Base-by-base conservation (phyloP, 2,329 filamentous ascomycete genomes). In the Hypocrella siamensis region DNA sequence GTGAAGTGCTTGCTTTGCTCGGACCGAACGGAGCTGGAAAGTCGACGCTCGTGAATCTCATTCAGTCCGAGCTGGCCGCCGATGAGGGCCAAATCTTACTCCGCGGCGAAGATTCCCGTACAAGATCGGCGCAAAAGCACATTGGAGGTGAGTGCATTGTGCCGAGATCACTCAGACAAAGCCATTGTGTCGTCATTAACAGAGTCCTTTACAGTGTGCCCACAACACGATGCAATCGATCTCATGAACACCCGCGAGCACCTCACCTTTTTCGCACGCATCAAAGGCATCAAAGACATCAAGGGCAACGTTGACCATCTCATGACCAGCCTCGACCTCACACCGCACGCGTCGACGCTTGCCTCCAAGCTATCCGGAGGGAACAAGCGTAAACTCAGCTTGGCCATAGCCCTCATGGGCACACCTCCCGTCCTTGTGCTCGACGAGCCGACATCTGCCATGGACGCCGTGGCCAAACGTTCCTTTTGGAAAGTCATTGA, bases 21-120 rank as follows among this genome's bases (percentile, higher is more conserved):
- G 84, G 84, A 0, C 82, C 83, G 5, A 92, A 92, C 46, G 83
- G 83, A 10, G 84, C 84, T 2, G 84, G 84, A 32, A 93, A 93
- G 46, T 81, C 75, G 0, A 90, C 82, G 0, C 85, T 79, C 1
- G 88, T 92, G 44, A 80, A 75, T 6, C 60, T 92, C 31, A 82
- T 93, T 42, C 71, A 83, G 40, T 82, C 82, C 12, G 83, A 92
- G 45, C 65, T 85, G 17, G 67, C 71, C 26, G 80, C 83, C 0
- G 70, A 67, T 21, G 52, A 54, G 18, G 67, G 70, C 34, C 63
- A 67, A n/a, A 79, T 81, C 17, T 75, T 84, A 30, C 72, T 92
- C 3, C 65, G 79, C 19, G 77, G 90, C 19, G 79, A 88, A 45
- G 65, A 76, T 40, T 67, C 74, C 18, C 26, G 40, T 12, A 37